These are phyloP conservation scores for Trypanosoma mega DNA, from an alignment of 208 protist species.

Conservation along the genomic window DNA sequence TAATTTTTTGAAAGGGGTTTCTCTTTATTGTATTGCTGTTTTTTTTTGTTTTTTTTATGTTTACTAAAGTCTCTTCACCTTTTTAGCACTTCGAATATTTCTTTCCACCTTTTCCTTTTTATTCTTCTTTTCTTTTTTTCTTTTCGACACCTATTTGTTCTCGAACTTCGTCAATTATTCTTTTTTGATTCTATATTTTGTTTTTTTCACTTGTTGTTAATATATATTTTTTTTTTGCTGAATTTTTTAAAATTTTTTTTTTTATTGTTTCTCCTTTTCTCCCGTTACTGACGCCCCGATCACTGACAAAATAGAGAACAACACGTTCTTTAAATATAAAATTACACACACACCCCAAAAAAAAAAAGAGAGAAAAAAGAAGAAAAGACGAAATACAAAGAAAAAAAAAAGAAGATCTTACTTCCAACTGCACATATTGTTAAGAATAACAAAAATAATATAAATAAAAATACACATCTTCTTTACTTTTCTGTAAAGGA, in stretches of 20 bases:
- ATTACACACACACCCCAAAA: neutral
- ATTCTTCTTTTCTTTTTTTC: neutral
- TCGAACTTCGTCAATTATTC: neutral
- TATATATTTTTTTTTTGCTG: neutral
- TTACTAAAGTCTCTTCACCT: too few species aligned
- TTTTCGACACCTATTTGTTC: neutral
- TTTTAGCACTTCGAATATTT: neutral
- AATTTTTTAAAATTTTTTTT: neutral
- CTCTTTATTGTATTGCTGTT: neutral
- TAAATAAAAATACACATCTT: slow-evolving; percentile 6
- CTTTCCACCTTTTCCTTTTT: neutral
- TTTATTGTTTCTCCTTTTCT: slow-evolving; percentile 5
- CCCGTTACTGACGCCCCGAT: too few species aligned
- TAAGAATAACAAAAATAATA: slow-evolving; percentile 18
- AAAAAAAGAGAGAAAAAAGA: slow-evolving; percentile 17
- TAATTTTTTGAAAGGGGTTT: neutral
- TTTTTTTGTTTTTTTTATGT: neutral
- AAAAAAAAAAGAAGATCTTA: slow-evolving; percentile 8
- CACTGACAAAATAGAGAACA: too few species aligned
- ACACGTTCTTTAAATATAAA: too few species aligned
- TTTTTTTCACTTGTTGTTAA: neutral
- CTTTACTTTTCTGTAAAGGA: too few species aligned
- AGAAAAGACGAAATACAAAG: slow-evolving; percentile 10
- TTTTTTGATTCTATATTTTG: neutral
- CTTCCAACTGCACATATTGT: slow-evolving; percentile 7